Conservation (phyloP, 2,329 filamentous ascomycete genomes). For the Claviceps purpurea region DNA sequence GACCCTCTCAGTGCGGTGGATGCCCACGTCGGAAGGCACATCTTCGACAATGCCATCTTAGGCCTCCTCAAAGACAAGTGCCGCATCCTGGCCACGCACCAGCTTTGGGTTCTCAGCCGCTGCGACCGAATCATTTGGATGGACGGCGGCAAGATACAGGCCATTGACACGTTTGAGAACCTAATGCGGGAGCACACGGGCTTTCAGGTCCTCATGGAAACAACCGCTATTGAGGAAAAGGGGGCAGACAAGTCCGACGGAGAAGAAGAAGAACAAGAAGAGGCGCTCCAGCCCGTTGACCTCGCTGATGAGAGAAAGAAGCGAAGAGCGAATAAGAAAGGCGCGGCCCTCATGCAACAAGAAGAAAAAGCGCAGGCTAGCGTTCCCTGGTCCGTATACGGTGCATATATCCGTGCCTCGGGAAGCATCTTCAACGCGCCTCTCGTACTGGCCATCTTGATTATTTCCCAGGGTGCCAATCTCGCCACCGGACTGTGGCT, state of each 20-base stretch:
- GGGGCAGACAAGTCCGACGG: constrained; percentile 33
- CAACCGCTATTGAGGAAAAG: constrained; percentile 58
- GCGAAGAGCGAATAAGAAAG: constrained; percentile 45
- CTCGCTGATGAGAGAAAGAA: constrained; percentile 21
- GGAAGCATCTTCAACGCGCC: constrained; percentile 58
- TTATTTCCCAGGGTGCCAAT: constrained; percentile 68
- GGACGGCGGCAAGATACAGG: constrained; percentile 71
- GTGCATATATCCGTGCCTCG: constrained; percentile 62
- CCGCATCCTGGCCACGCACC: constrained; percentile 83
- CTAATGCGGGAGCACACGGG: constrained; percentile 66
- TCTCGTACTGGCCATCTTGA: constrained; percentile 47
- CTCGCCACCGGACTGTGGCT: constrained; percentile 86
- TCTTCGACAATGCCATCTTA: constrained; percentile 90
- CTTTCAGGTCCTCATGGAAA: constrained; percentile 76
- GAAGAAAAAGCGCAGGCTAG: constrained; percentile 59
- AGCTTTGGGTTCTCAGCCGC: constrained; percentile 80
- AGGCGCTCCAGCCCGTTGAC: constrained; percentile 28
- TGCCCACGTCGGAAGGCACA: constrained; percentile 55
- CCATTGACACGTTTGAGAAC: constrained; percentile 79
- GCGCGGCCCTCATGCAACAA: constrained; percentile 55
- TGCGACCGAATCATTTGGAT: constrained; percentile 92
- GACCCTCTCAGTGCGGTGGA: constrained; percentile 58
- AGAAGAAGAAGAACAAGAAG: constrained; percentile 15
- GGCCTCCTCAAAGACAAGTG: constrained; percentile 82
- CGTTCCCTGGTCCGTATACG: constrained; percentile 70